Base-by-base conservation (phyloP, 2,329 filamentous ascomycete species). In the Fusarium lyarnte region DNA sequence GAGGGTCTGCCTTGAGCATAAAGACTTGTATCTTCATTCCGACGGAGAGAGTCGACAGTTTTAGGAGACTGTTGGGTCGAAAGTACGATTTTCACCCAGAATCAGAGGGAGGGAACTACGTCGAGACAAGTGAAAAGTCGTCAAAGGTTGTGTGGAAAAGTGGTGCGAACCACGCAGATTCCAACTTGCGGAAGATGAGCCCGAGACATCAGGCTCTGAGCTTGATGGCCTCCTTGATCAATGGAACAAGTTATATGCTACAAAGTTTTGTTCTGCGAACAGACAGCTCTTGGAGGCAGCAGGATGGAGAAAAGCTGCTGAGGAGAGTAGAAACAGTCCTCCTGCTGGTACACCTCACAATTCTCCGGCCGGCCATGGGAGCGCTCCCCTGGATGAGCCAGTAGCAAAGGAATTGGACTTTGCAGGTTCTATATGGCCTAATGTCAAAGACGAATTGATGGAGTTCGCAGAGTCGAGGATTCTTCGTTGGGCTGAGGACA, bases 181-280 rank as follows among this genome's bases (percentile, higher is more conserved):
- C 9, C 10, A 14, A 21, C 12, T 14, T 12, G 36, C 1, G 6
- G 3, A 43, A 11, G 17, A 23, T 27, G 35, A 13, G 1, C 31
- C 8, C 1, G 21, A 0, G 12, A 4, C 8, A 0, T 9, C 58
- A 19, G 31, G 2, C 1, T 31, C 23, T 0, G 58, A 61, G 39
- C 19, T 58, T 0, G 19, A 25, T 17, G 5, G 17, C 1, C 33
- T 61, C 0, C 0, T 61, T 0, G 33, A 46, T 0, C 6, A 17
- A 2, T 61, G 51, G 51, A 58, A 61, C 3, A 1, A 1, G 2
- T 2, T 38, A 6, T 25, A 27, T 17, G 49, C 51, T 0, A 5
- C 0, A 19, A 41, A 35, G 0, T 60, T 36, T 6, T 59, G 49
- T 1, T 25, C 21, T 17, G 11, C 1, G 1, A 25, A 55, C 23